phyloP scores from a whole-genome alignment of 2,329 filamentous ascomycete genomes.

The Fusarium veterinarium region DNA sequence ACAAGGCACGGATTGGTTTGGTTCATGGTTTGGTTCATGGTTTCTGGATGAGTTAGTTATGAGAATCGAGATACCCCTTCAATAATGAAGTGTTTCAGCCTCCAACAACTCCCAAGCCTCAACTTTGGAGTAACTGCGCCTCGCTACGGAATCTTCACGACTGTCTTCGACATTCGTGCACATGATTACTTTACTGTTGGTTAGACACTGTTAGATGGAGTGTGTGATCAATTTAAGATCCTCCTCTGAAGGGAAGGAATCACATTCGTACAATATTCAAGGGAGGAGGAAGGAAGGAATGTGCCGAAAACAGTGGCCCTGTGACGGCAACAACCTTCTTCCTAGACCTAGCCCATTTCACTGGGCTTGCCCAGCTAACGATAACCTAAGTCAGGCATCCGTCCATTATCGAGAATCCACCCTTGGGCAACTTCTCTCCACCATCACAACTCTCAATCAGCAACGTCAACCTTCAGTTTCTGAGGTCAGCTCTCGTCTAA shows the following conservation, averaged over 20 bases:
- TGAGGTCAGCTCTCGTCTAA: background rate
- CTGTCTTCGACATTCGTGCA: background rate
- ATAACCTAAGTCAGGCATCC: constrained; percentile 18
- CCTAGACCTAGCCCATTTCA: background rate
- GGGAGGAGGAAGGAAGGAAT: constrained; percentile 25
- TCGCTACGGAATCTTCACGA: background rate
- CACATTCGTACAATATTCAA: background rate
- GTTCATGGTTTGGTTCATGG: background rate
- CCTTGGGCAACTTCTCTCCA: constrained; percentile 12
- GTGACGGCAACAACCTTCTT: constrained; percentile 22
- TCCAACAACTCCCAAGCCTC: background rate
- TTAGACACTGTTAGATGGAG: background rate
- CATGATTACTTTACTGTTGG: background rate
- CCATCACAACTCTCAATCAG: background rate
- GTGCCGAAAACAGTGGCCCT: constrained; percentile 18
- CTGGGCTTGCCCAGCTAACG: constrained; percentile 9
- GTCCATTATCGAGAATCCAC: constrained; percentile 23
- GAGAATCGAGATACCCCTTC: constrained; percentile 5
- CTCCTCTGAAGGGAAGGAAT: background rate
- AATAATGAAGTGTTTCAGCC: background rate
- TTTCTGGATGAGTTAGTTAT: background rate
- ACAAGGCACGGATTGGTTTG: background rate
- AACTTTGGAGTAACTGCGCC: background rate
- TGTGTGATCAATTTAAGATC: background rate
- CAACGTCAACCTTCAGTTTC: background rate